phyloP scores from a whole-genome alignment of 345 rosid genomes.

The Raphanus raphanistrum region DNA sequence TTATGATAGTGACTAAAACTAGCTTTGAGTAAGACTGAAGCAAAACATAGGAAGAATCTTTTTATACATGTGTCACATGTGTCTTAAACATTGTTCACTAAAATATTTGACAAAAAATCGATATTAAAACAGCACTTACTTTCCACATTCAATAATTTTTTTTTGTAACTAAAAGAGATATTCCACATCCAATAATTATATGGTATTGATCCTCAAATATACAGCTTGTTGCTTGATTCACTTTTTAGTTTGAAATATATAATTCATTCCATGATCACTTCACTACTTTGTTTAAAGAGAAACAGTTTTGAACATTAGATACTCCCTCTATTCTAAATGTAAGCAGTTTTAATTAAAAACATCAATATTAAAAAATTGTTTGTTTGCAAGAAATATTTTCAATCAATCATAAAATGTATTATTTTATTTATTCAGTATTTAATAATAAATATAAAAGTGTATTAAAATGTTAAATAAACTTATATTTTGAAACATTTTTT shows the following conservation, averaged over 20 bases:
- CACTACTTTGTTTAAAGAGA: slow-evolving; percentile 21
- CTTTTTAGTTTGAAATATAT: background rate
- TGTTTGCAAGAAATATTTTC: too few species aligned
- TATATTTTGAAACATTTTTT: too few species aligned
- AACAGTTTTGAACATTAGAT: background rate
- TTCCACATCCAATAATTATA: slow-evolving; percentile 27
- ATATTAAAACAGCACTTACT: slow-evolving; percentile 23
- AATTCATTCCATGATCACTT: slow-evolving; percentile 29
- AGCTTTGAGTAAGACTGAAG: slow-evolving; percentile 42
- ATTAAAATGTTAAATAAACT: too few species aligned
- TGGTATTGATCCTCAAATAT: slow-evolving; percentile 6
- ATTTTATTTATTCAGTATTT: too few species aligned
- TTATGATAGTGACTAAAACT: slow-evolving; percentile 28
- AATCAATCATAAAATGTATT: too few species aligned
- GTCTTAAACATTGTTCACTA: slow-evolving; percentile 14
- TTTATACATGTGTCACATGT: slow-evolving; percentile 29
- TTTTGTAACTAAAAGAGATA: too few species aligned
- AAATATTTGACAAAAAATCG: background rate
- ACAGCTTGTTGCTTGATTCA: slow-evolving; percentile 16
- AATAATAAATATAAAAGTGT: too few species aligned
- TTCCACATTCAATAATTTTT: slow-evolving; percentile 24
- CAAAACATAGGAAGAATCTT: slow-evolving; percentile 27
- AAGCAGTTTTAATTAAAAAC: too few species aligned
- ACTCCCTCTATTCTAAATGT: too few species aligned
- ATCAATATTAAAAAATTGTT: too few species aligned